Percentiles rank a stretch among this genome's conserved stretches.
Conservation (phyloP, 1,284 basidiomycete genomes). For the Meira nashicola region DNA sequence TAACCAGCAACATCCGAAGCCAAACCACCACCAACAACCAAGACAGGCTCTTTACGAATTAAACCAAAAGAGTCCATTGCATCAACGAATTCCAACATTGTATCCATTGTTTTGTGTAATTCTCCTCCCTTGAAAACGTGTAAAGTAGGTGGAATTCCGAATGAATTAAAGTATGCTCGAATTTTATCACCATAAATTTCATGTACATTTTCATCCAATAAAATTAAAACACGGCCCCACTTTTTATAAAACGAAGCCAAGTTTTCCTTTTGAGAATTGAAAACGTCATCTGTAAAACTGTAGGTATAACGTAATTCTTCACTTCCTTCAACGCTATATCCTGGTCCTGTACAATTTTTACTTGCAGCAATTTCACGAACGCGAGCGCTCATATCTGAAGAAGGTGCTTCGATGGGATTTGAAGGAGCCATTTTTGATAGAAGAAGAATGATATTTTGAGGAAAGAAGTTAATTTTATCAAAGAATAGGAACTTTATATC, state of each 20-base stretch:
- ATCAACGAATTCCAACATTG: conserved; percentile 56
- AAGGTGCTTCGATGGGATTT: conserved; percentile 21
- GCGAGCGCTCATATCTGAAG: conserved; percentile 54
- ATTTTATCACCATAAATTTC: conserved; percentile 48
- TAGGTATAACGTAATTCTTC: conserved; percentile 51
- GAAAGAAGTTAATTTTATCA: neutral
- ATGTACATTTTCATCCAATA: conserved; percentile 55
- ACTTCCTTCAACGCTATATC: conserved; percentile 37
- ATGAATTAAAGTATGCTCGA: conserved; percentile 51
- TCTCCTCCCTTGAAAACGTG: conserved; percentile 57
- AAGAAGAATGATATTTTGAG: neutral
- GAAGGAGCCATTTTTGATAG: neutral
- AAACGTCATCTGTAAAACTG: conserved; percentile 55
- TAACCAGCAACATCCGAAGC: conserved; percentile 54
- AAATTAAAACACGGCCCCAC: conserved; percentile 55
- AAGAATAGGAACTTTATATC: too few species aligned
- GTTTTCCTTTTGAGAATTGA: conserved; percentile 54
- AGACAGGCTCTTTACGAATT: conserved; percentile 57
- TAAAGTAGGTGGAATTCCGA: conserved; percentile 55
- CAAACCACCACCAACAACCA: conserved; percentile 56
- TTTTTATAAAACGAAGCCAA: conserved; percentile 55
- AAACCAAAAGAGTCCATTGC: conserved; percentile 56
- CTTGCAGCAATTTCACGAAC: conserved; percentile 49
- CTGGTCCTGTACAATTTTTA: conserved; percentile 34
- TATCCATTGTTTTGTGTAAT: conserved; percentile 56